These are phyloP conservation scores for Scheffersomyces insectosa DNA, from an alignment of 1,139 yeast genomes.

Conservation along the genomic window DNA sequence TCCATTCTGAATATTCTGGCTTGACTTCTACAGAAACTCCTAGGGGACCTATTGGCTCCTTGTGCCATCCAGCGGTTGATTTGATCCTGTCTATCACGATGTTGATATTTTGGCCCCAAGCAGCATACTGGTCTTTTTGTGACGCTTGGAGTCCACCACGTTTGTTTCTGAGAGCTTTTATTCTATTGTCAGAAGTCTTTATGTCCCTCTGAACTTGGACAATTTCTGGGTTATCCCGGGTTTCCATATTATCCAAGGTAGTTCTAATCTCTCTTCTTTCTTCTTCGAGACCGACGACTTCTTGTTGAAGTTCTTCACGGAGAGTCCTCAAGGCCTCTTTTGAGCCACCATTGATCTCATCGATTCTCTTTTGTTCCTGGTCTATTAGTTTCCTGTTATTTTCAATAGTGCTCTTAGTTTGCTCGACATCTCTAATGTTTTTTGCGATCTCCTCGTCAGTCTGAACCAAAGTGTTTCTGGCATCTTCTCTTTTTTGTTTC, in stretches of 20 bases:
- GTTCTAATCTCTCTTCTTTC: conserved; percentile 10
- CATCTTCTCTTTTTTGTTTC: conserved; percentile 18
- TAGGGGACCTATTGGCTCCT: conserved; percentile 79
- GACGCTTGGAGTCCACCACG: conserved; percentile 18
- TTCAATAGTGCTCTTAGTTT: conserved; percentile 26
- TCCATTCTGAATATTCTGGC: conserved; percentile 58
- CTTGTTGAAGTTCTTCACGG: conserved; percentile 13
- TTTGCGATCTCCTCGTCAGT: conserved; percentile 10
- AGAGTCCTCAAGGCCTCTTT: conserved; percentile 24
- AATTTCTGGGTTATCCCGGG: conserved; percentile 8
- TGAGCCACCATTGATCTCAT: conserved; percentile 42
- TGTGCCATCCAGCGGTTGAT: conserved; percentile 36
- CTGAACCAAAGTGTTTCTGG: conserved; percentile 17
- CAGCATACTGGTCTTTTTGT: conserved; percentile 32
- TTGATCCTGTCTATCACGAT: conserved; percentile 44
- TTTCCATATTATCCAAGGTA: conserved; percentile 18
- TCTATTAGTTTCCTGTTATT: conserved; percentile 17
- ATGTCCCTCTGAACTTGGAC: conserved; percentile 3
- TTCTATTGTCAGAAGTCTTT: background rate
- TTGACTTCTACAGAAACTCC: conserved; percentile 66
- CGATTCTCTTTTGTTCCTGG: conserved; percentile 37
- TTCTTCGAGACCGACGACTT: conserved; percentile 13
- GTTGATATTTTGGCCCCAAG: conserved; percentile 52
- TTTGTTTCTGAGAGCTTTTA: conserved; percentile 12
- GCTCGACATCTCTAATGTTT: conserved; percentile 27